Conservation (phyloP, 495 filamentous ascomycete species). For the Sabuloglossum arenarium region DNA sequence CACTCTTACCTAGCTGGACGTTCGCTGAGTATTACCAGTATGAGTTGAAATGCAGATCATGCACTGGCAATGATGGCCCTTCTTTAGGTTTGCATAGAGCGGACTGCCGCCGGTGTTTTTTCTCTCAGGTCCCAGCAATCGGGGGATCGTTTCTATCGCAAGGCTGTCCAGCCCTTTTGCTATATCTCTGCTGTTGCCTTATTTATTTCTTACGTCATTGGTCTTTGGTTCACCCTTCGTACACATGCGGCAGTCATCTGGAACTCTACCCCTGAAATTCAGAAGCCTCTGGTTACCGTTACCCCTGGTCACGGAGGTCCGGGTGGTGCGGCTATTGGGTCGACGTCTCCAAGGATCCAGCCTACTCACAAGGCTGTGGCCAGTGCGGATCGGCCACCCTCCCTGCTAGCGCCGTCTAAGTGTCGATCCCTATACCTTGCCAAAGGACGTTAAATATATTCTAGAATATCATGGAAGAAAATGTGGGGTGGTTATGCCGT, state of each 20-base stretch:
- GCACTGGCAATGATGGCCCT: conserved; percentile 26
- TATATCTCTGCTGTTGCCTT: conserved; percentile 68
- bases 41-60: conserved; percentile 75
- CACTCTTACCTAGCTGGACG: background rate
- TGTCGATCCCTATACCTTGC: background rate
- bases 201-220: conserved; percentile 85
- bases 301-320: background rate
- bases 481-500: too few species aligned
- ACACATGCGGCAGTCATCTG: conserved; percentile 96
- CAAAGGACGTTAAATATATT: background rate
- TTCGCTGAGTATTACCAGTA: conserved; percentile 36
- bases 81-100: conserved; percentile 12
- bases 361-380: background rate
- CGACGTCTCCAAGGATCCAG: background rate
- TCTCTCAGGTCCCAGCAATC: conserved; percentile 69
- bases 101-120: conserved; percentile 87
- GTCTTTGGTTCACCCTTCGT: conserved; percentile 85
- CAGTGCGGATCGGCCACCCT: background rate
- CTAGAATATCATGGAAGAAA: background rate
- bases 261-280: conserved; percentile 74
- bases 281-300: conserved; percentile 38
- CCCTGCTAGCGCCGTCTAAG: background rate
- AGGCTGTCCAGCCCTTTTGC: conserved; percentile 83
- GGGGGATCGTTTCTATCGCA: conserved; percentile 69
- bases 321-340: background rate